Base-by-base conservation (phyloP, 345 rosid genomes). In the Gossypium sturtianum region DNA sequence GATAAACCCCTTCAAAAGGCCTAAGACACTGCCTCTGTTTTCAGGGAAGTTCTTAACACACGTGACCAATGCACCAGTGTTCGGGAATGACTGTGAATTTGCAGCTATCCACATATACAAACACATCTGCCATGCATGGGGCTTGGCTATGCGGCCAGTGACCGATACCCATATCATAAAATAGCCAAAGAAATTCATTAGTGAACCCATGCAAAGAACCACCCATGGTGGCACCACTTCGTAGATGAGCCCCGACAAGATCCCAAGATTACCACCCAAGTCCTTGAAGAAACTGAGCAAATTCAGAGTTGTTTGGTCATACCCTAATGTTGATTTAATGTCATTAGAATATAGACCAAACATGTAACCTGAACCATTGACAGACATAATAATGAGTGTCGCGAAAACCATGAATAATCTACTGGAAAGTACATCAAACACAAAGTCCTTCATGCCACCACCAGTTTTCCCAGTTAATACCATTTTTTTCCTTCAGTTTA, bases 21-120 rank as follows among this genome's bases (percentile, higher is more conserved):
- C 90, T 64, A 87, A 59, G 51, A 85, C 82, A 62, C 74, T 76
- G 9, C 87, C 89, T 73, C 89, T 74, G 66, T 81, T 82, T 56
- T 80, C 88, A 15, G 89, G 90, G 87, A 87, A 87, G 77, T 85
- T 87, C 77, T 85, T 85, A 10, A 87, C 88, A 73, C 86, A 83
- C 25, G 90, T 85, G 67, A 87, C 89, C 0, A 83, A 59, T 4
- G 89, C 79, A 13, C 90, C 90, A 0, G 90, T 87, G 34, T 85
- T 85, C 51, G 90, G 82, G 34, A 83, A 87, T 2, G 90, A 82
- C 72, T 83, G 90, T 0, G 89, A 85, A 78, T 87, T 85, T 13
- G 90, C 81, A 17, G 89, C 89, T 10, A 87, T 57, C 48, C 89
- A 87, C 23, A 84, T 87, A 64, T 80, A 85, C 0, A 85, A 59